These are phyloP conservation scores for Teunomyces lycoperdinae DNA, from an alignment of 805 yeast genomes.

Conservation along the genomic window DNA sequence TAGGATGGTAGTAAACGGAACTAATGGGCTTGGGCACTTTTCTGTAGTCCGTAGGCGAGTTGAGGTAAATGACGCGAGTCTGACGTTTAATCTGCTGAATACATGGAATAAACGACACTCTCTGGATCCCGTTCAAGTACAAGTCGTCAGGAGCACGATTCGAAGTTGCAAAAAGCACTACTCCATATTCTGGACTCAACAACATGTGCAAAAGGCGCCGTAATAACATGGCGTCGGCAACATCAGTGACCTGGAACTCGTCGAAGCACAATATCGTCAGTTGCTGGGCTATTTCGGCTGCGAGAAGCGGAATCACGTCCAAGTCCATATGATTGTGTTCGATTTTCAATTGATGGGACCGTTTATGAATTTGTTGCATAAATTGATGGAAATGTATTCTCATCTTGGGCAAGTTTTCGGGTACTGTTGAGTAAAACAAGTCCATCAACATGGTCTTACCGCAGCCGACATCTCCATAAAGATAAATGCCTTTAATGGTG, in stretches of 20 bases:
- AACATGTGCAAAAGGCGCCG: constrained; percentile 68
- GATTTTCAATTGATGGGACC: constrained; percentile 70
- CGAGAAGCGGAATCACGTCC: constrained; percentile 81
- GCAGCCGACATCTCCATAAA: constrained; percentile 97
- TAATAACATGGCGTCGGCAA: constrained; percentile 96
- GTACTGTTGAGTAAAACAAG: constrained; percentile 82
- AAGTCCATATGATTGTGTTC: constrained; percentile 56
- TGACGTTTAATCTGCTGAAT: constrained; percentile 72
- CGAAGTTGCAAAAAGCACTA: constrained; percentile 87
- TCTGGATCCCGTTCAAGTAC: constrained; percentile 90
- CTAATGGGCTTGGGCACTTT: constrained; percentile 81
- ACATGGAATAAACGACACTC: constrained; percentile 90
- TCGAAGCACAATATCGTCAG: constrained; percentile 88
- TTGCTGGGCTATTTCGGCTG: constrained; percentile 74
- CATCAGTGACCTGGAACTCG: constrained; percentile 97
- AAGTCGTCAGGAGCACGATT: constrained; percentile 93
- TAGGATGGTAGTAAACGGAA: constrained; percentile 74
- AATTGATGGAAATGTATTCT: constrained; percentile 95
- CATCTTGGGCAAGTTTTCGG: constrained; percentile 68
- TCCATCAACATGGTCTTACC: constrained; percentile 99
- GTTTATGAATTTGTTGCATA: constrained; percentile 89
- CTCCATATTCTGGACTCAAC: constrained; percentile 74
- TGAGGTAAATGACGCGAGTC: constrained; percentile 73
- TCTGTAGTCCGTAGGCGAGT: constrained; percentile 93
- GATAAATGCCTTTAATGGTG: constrained; percentile 74